Conservation (phyloP, 352 stramenopile species). For the Phytopythium aichiense region DNA sequence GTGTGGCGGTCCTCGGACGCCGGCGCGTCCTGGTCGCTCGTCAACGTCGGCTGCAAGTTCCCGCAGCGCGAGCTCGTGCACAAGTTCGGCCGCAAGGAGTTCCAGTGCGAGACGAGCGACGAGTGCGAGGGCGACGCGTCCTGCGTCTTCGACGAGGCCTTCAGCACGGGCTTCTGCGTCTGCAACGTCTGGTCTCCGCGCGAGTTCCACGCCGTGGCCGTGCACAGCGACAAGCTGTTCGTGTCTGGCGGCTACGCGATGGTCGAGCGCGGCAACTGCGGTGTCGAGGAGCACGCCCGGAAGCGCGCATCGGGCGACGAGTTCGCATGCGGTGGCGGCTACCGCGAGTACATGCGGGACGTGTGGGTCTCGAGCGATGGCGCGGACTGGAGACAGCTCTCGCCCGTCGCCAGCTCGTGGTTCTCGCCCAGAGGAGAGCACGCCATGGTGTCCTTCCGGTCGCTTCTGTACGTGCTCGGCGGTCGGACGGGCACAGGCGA, state of each 20-base stretch:
- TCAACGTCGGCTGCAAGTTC: constrained; percentile 57
- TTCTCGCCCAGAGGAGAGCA: constrained; percentile 64
- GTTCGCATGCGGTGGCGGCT: constrained; percentile 58
- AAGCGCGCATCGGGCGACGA: constrained; percentile 53
- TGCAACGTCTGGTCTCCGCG: constrained; percentile 79
- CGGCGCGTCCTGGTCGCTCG: constrained; percentile 65
- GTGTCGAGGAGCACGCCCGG: constrained; percentile 46
- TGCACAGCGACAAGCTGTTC: constrained; percentile 41
- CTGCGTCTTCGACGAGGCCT: constrained; percentile 43
- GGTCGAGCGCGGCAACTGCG: constrained; percentile 61
- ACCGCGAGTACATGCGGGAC: constrained; percentile 67
- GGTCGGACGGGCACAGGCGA: constrained; percentile 36
- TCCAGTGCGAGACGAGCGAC: constrained; percentile 62
- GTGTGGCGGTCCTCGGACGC: constrained; percentile 73
- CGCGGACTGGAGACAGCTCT: constrained; percentile 49
- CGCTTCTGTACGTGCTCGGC: constrained; percentile 50
- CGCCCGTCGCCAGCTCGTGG: constrained; percentile 14
- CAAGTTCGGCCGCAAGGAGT: constrained; percentile 34
- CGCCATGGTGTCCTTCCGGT: constrained; percentile 60
- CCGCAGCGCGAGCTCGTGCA: constrained; percentile 47
- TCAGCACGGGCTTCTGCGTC: constrained; percentile 44
- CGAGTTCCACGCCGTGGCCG: constrained; percentile 58
- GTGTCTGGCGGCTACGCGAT: constrained; percentile 61
- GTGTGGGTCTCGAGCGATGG: constrained; percentile 67
- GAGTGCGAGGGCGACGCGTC: constrained; percentile 61